Percentiles rank a stretch among this genome's conserved stretches.
phyloP scores from a whole-genome alignment of 805 yeast genomes.

The Suhomyces tanzawaensis region DNA sequence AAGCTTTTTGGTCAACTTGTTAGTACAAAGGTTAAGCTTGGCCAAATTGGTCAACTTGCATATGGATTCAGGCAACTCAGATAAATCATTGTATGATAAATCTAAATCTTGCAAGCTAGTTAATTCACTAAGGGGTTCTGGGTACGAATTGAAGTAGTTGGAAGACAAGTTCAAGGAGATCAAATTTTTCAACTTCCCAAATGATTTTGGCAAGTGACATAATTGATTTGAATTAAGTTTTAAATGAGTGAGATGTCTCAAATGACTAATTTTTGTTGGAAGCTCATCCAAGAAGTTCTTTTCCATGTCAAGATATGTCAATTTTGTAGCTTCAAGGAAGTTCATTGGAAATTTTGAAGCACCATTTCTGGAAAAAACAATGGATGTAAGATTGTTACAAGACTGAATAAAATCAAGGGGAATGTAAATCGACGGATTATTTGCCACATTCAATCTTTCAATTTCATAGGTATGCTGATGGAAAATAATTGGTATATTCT shows the following conservation, averaged over 20 bases:
- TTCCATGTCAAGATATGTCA: conserved; percentile 69
- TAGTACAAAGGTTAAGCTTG: conserved; percentile 72
- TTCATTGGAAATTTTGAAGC: conserved; percentile 72
- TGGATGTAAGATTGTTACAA: conserved; percentile 64
- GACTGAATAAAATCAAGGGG: conserved; percentile 85
- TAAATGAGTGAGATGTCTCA: conserved; percentile 55
- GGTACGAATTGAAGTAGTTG: conserved; percentile 61
- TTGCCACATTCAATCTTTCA: conserved; percentile 75
- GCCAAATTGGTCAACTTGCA: conserved; percentile 59
- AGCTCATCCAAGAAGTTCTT: conserved; percentile 70
- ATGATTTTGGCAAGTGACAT: conserved; percentile 56
- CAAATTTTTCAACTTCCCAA: conserved; percentile 54
- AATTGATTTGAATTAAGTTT: conserved; percentile 77
- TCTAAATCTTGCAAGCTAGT: conserved; percentile 64
- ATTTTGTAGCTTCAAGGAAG: conserved; percentile 63
- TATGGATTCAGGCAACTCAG: conserved; percentile 57
- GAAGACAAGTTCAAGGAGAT: conserved; percentile 73
- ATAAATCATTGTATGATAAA: conserved; percentile 75
- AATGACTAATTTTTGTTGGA: conserved; percentile 53
- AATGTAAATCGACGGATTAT: conserved; percentile 79
- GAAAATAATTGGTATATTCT: conserved; percentile 80
- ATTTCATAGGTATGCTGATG: conserved; percentile 80
- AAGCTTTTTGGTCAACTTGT: conserved; percentile 51
- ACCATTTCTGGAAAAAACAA: conserved; percentile 71
- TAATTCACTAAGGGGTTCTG: conserved; percentile 63